Conservation (phyloP, 1,284 basidiomycete genomes). For the Tetrapyrgos nigripes region DNA sequence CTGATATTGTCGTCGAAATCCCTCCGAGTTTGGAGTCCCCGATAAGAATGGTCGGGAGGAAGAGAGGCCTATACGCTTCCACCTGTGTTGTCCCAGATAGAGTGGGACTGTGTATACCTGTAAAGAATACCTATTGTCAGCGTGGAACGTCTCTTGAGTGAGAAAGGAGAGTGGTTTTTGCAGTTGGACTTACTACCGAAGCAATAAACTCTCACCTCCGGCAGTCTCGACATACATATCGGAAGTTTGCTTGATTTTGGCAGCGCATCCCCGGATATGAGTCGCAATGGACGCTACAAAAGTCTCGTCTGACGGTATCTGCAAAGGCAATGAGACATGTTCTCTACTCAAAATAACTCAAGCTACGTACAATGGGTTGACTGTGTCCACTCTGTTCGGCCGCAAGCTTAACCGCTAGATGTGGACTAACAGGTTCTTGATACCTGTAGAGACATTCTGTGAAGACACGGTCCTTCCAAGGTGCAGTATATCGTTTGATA, state of each 20-base stretch:
- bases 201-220: slow-evolving; percentile 68
- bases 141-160: slow-evolving; percentile 1
- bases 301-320: slow-evolving; percentile 67
- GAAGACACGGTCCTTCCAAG: slow-evolving; percentile 49
- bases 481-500: slow-evolving; percentile 63
- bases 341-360: neutral
- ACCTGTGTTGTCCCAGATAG: slow-evolving; percentile 88
- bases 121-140: neutral
- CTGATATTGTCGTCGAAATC: slow-evolving; percentile 92
- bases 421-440: slow-evolving; percentile 91
- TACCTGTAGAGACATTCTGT: slow-evolving; percentile 86
- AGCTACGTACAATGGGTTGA: neutral
- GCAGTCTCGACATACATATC: slow-evolving; percentile 94
- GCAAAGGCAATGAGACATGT: slow-evolving; percentile 6
- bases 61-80: slow-evolving; percentile 84
- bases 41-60: slow-evolving; percentile 87
- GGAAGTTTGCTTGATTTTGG: slow-evolving; percentile 35
- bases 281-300: slow-evolving; percentile 73
- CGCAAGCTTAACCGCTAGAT: slow-evolving; percentile 81
- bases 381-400: neutral
- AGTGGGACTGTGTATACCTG: slow-evolving; percentile 94
- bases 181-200: slow-evolving; percentile 5
- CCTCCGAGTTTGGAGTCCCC: slow-evolving; percentile 93
- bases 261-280: slow-evolving; percentile 64
- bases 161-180: neutral